Evolutionary conservation across 2,329 filamentous ascomycete species (phyloP), one percentile per base, ranked within the genome.

Genomic region (Orbilia oligospora): DNA sequence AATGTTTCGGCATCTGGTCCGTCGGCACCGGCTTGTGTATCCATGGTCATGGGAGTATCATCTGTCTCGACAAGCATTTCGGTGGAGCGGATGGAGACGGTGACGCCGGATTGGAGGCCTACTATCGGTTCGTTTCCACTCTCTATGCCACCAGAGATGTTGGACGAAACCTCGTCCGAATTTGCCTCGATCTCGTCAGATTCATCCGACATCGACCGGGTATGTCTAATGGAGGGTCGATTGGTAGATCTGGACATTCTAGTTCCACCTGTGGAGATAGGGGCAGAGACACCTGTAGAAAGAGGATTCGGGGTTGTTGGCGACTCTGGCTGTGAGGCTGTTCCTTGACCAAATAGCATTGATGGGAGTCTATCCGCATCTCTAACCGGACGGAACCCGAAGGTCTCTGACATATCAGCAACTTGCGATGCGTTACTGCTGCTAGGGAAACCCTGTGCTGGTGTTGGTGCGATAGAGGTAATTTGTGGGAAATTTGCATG

Each of bases 1-100:
- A 98, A 97, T 0, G 94, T 93, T 71, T 95, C 94, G 12, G 92
- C 89, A 81, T 97, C 93, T 81, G 94, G 92, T n/a, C 91, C 89
- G 82, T 96, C 93, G 0, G 94, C 94, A 1, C 92, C 92, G 38
- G 92, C 92, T 1, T 92, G 92, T 6, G 93, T 91, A 1, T 91
- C 90, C 78, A 97, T 85, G 33, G 92, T 91, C 38, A 97, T 89
- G 2, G 91, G 88, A 1, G 92, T 89, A 67, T 90, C 91, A 46
- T 88, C 89, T 64, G 87, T 87, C 66, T 93, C 91, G 41, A 97
- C 88, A 84, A 97, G 91, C 81, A 91, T 89, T 79, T 95, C 92
- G 36, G 91, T 89, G 80, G 96, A 92, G 71, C 94, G 92, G 86
- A 97, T 91, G 16, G 87, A 87, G 65, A 92, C 92, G 36, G 56